Evolutionary conservation across 75 land plant species (phyloP).

Genomic region (Adiantum capillusveneris): DNA sequence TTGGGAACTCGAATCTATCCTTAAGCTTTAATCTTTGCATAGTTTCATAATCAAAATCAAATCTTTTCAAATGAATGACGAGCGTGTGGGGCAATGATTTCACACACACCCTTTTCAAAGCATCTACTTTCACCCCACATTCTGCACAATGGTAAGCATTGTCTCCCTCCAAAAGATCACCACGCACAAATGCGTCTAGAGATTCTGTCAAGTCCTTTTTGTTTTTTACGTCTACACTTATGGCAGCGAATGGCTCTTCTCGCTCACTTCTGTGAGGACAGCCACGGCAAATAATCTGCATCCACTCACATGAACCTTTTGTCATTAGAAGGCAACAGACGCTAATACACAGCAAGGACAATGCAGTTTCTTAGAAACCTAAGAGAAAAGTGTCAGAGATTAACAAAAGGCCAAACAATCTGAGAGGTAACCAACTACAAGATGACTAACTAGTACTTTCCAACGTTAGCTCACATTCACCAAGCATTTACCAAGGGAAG

Average conservation of each 20-base stretch:
- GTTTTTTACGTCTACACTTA: constrained; percentile 31
- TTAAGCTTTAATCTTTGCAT: constrained; percentile 29
- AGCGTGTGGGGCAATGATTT: constrained; percentile 24
- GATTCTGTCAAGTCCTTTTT: constrained; percentile 28
- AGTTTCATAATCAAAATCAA: constrained; percentile 30
- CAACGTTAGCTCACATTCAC: too few relatives aligned
- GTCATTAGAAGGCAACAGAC: too few relatives aligned
- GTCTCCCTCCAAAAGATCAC: constrained; percentile 28
- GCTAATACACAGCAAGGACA: too few relatives aligned
- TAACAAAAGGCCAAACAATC: too few relatives aligned
- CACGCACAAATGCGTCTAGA: constrained; percentile 29
- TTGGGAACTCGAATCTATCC: constrained; percentile 25
- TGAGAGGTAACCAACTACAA: too few relatives aligned
- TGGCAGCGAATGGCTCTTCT: constrained; percentile 30
- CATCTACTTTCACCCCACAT: constrained; percentile 29
- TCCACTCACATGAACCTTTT: too few relatives aligned
- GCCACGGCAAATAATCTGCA: constrained; percentile 27
- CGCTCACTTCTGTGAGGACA: constrained; percentile 24
- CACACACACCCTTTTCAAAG: constrained; percentile 24
- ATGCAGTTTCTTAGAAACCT: too few relatives aligned
- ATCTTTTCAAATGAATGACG: constrained; percentile 26
- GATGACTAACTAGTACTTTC: too few relatives aligned
- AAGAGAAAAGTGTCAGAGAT: too few relatives aligned
- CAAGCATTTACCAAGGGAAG: too few relatives aligned
- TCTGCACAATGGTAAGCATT: constrained; percentile 31